phyloP scores from a whole-genome alignment of 352 stramenopile genomes.

The Aphanomyces cochlioides region DNA sequence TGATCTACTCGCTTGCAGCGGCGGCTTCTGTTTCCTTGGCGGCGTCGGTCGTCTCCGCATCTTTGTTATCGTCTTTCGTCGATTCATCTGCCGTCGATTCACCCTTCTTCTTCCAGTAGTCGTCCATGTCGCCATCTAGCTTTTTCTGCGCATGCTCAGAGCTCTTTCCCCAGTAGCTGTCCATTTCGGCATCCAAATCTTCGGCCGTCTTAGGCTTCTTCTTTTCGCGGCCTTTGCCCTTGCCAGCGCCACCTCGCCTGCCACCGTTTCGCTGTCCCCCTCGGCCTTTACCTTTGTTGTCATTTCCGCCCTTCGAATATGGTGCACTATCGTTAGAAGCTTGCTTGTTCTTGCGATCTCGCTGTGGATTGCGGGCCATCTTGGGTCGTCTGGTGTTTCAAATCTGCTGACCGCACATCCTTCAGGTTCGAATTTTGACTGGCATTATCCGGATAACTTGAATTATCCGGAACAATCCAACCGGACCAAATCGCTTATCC shows the following conservation, averaged over 20 bases:
- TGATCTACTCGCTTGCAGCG: too few relatives aligned
- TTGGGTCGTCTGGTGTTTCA: conserved; percentile 1
- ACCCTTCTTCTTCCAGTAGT: conserved; percentile 85
- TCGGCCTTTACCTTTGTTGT: conserved; percentile 17
- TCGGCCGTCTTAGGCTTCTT: conserved; percentile 70
- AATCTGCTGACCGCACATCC: neutral
- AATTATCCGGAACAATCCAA: neutral
- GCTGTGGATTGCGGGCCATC: conserved; percentile 2
- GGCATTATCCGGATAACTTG: neutral
- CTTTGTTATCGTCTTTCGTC: neutral
- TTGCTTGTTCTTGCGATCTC: conserved; percentile 15
- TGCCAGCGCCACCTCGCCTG: conserved; percentile 33
- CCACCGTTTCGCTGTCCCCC: conserved; percentile 24
- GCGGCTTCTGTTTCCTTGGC: neutral
- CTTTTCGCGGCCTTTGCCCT: conserved; percentile 41
- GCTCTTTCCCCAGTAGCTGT: conserved; percentile 85
- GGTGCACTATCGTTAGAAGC: conserved; percentile 13
- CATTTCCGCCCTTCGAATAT: conserved; percentile 12
- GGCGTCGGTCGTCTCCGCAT: neutral
- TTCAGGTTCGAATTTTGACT: neutral
- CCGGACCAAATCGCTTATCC: neutral
- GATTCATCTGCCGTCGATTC: conserved; percentile 8
- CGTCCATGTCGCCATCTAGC: conserved; percentile 79
- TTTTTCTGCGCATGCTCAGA: conserved; percentile 80
- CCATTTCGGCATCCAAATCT: conserved; percentile 81